A percentile compares a stretch with the other conserved stretches of the same genome.
phyloP scores from a whole-genome alignment of 768 basidiomycete species.

The Scleroderma citrinum region DNA sequence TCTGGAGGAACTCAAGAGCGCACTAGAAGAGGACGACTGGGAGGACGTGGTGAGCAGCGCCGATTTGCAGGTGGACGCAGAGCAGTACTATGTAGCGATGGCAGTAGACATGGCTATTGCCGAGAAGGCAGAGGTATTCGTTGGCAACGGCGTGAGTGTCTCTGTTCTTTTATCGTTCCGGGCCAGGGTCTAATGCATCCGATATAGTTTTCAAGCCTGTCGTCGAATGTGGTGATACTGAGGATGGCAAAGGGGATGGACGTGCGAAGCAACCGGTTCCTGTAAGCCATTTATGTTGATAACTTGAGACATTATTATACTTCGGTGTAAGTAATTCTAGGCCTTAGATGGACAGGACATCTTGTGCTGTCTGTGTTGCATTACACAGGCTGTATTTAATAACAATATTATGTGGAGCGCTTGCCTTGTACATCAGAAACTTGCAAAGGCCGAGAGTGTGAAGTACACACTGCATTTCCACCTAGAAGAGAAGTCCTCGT shows the following conservation, averaged over 20 bases:
- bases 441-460: too few relatives aligned
- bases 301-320: too few relatives aligned
- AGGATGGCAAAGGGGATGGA: slow-evolving; percentile 40
- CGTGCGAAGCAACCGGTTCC: slow-evolving; percentile 33
- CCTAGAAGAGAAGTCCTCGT: too few relatives aligned
- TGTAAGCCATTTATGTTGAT: slow-evolving; percentile 22
- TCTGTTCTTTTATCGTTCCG: not conserved
- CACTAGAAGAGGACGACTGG: slow-evolving; percentile 45
- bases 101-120: slow-evolving; percentile 60
- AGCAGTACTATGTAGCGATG: slow-evolving; percentile 43
- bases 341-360: too few relatives aligned
- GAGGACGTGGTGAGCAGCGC: slow-evolving; percentile 37
- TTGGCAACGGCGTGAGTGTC: slow-evolving; percentile 53
- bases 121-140: slow-evolving; percentile 50
- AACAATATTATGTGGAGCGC: too few relatives aligned
- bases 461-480: too few relatives aligned
- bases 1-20: slow-evolving; percentile 32
- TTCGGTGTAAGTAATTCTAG: too few relatives aligned
- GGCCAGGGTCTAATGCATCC: not conserved
- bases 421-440: too few relatives aligned
- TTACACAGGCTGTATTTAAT: too few relatives aligned
- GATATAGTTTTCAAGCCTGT: slow-evolving; percentile 42
- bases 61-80: slow-evolving; percentile 37
- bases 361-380: too few relatives aligned
- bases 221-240: slow-evolving; percentile 45